phyloP scores from a whole-genome alignment of 2,329 filamentous ascomycete species.

The Alternaria arbusti region DNA sequence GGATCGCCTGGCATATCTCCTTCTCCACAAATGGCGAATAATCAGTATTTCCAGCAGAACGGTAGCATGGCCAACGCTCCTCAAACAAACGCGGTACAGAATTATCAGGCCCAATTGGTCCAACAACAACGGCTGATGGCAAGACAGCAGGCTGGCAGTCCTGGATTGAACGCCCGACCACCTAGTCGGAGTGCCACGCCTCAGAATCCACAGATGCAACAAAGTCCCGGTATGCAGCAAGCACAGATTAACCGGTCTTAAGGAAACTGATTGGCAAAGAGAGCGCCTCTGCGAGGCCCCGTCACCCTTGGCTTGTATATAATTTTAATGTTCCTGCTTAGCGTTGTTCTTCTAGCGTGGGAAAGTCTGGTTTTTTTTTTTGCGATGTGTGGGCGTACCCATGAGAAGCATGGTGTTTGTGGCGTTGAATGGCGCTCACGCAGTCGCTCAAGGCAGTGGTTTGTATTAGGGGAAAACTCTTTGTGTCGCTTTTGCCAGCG shows the following conservation, averaged over 20 bases:
- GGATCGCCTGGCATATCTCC: conserved; percentile 40
- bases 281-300: conserved; percentile 23
- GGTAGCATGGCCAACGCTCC: conserved; percentile 38
- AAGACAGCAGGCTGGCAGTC: conserved; percentile 41
- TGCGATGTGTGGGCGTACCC: not conserved
- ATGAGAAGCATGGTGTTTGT: conserved; percentile 15
- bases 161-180: conserved; percentile 38
- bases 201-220: conserved; percentile 44
- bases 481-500: conserved; percentile 4
- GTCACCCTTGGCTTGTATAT: conserved; percentile 36
- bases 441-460: not conserved
- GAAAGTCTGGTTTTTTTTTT: conserved; percentile 4
- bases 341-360: conserved; percentile 20
- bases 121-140: conserved; percentile 48
- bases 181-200: conserved; percentile 49
- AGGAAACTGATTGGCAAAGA: conserved; percentile 2
- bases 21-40: conserved; percentile 43
- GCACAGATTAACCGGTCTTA: conserved; percentile 36
- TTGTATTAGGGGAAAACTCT: not conserved
- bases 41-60: conserved; percentile 43
- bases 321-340: conserved; percentile 35
- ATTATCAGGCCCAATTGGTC: conserved; percentile 47
- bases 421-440: conserved; percentile 14
- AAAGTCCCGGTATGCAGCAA: conserved; percentile 44
- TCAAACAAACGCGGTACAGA: conserved; percentile 43